These are phyloP conservation scores for Boletus subparvulus DNA, from an alignment of 768 basidiomycete species.

Conservation along the genomic window DNA sequence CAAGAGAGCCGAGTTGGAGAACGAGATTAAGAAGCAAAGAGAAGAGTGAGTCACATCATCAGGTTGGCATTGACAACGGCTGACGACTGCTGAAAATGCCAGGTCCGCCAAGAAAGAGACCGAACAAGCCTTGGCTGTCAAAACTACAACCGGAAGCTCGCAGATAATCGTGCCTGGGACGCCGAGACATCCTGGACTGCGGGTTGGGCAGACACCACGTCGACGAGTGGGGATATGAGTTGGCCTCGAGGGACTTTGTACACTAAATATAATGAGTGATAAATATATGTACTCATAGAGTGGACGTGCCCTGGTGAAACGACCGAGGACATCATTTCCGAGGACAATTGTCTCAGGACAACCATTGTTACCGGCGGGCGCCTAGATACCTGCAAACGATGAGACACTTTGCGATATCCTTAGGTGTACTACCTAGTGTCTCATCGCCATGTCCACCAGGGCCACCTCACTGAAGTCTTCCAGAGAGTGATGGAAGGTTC, in stretches of 20 bases:
- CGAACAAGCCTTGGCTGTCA: conserved; percentile 57
- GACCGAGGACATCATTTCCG: neutral
- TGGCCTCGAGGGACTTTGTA: neutral
- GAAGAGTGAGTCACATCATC: conserved; percentile 49
- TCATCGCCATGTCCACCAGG: conserved; percentile 9
- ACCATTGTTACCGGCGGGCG: neutral
- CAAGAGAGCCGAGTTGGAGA: conserved; percentile 86
- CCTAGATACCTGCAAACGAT: conserved; percentile 9
- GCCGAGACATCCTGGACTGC: conserved; percentile 66
- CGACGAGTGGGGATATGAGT: conserved; percentile 64
- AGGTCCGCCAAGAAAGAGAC: conserved; percentile 64
- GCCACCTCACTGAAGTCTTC: neutral
- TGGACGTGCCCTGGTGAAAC: neutral
- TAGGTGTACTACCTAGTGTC: neutral
- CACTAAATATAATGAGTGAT: neutral
- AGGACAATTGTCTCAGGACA: conserved; percentile 8
- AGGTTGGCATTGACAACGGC: neutral
- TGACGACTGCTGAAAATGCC: conserved; percentile 3
- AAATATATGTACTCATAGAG: conserved; percentile 1
- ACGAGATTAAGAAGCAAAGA: conserved; percentile 82
- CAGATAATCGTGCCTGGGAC: conserved; percentile 81
- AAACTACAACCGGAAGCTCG: conserved; percentile 53
- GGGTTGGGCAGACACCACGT: conserved; percentile 74
- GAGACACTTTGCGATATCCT: neutral
- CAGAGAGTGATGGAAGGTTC: conserved; percentile 18